These are phyloP conservation scores for Gautieria morchelliformis DNA, from an alignment of 768 basidiomycete genomes.

Conservation along the genomic window DNA sequence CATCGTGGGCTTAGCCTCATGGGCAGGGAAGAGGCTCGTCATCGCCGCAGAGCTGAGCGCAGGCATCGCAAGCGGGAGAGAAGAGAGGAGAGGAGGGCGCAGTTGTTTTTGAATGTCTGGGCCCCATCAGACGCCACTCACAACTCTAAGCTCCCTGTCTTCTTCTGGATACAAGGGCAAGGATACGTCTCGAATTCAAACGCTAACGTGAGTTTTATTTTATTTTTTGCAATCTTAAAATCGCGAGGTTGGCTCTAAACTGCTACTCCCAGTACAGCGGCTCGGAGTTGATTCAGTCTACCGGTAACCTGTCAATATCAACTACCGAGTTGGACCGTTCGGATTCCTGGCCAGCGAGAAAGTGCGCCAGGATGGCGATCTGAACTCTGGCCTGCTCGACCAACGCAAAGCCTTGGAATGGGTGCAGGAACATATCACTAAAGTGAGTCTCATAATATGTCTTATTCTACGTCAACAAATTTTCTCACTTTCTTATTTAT, in stretches of 20 bases:
- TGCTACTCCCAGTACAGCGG: slow-evolving; percentile 6
- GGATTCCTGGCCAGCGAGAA: slow-evolving; percentile 23
- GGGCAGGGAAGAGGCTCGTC: background rate
- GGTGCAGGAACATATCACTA: slow-evolving; percentile 28
- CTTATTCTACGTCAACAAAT: background rate
- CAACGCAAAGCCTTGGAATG: slow-evolving; percentile 32
- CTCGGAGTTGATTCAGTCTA: slow-evolving; percentile 6
- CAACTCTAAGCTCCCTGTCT: slow-evolving; percentile 10
- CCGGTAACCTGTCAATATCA: slow-evolving; percentile 10
- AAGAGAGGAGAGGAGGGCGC: background rate
- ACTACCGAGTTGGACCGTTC: slow-evolving; percentile 13
- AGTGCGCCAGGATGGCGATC: slow-evolving; percentile 27
- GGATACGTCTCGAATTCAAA: slow-evolving; percentile 6
- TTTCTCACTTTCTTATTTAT: background rate
- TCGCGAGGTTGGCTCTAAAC: background rate
- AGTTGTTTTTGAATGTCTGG: slow-evolving; percentile 9
- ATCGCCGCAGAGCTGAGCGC: background rate
- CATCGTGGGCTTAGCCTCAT: background rate
- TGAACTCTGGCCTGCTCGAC: slow-evolving; percentile 33
- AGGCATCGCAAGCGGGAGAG: background rate
- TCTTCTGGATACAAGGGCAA: slow-evolving; percentile 12
- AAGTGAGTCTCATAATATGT: slow-evolving; percentile 16
- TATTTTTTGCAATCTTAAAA: background rate
- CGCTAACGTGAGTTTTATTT: slow-evolving; percentile 6
- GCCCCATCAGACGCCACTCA: slow-evolving; percentile 9